A percentile compares a stretch with the other conserved stretches of the same genome.
Evolutionary conservation across 306 rosid species (phyloP).

Genomic region (Vigna mungo): DNA sequence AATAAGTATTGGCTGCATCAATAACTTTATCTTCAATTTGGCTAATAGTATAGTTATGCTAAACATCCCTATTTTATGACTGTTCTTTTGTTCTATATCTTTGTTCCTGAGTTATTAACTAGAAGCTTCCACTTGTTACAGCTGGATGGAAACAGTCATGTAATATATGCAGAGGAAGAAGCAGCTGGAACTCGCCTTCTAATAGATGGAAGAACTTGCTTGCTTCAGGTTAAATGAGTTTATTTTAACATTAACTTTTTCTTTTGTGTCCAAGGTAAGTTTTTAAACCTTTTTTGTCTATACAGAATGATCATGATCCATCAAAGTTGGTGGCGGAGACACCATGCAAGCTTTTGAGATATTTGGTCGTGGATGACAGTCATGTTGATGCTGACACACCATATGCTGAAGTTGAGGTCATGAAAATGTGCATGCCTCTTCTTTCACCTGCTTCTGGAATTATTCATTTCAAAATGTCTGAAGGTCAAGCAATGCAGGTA

Average conservation of each 20-base stretch:
- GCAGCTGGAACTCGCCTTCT: slow-evolving; percentile 99
- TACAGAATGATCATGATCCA: slow-evolving; percentile 96
- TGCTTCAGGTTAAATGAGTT: slow-evolving; percentile 86
- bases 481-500: slow-evolving; percentile 99
- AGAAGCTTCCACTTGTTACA: slow-evolving; percentile 54
- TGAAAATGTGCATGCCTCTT: slow-evolving; percentile 99
- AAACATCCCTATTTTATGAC: slow-evolving; percentile 1
- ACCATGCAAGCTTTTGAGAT: slow-evolving; percentile 93
- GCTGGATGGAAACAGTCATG: slow-evolving; percentile 99
- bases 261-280: slow-evolving; percentile 37
- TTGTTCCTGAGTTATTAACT: slow-evolving; percentile 43
- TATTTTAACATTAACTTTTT: slow-evolving; percentile 25
- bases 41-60: slow-evolving; percentile 3
- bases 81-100: slow-evolving; percentile 5
- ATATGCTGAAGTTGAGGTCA: slow-evolving; percentile 98
- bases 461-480: slow-evolving; percentile 84
- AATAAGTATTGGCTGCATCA: slow-evolving; percentile 2
- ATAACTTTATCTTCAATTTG: slow-evolving; percentile 3
- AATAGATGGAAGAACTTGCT: slow-evolving; percentile 99
- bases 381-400: slow-evolving; percentile 92
- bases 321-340: slow-evolving; percentile 96
- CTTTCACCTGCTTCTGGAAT: slow-evolving; percentile 98
- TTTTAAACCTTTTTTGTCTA: slow-evolving; percentile 41
- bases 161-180: slow-evolving; percentile 98
- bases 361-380: slow-evolving; percentile 72